Evolutionary conservation across 371 early-diverging fungal species (phyloP).

Genomic region (Parasitella parasitica): DNA sequence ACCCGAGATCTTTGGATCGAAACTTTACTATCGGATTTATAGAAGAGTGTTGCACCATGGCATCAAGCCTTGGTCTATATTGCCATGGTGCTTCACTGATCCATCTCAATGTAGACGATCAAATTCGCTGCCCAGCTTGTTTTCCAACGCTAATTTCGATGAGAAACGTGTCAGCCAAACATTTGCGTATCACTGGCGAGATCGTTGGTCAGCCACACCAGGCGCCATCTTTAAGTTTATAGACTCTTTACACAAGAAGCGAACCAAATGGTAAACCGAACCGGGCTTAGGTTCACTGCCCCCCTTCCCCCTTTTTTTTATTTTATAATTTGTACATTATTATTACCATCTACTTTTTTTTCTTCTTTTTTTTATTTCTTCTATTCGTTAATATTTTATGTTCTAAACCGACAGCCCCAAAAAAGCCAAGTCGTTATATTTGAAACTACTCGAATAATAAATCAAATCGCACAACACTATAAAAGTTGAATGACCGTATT

Average conservation of each 20-base stretch:
- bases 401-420: not conserved
- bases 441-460: not conserved
- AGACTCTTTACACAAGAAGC: constrained; percentile 14
- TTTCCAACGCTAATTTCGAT: constrained; percentile 25
- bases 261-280: constrained; percentile 18
- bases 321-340: not conserved
- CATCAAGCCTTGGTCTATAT: constrained; percentile 45
- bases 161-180: constrained; percentile 21
- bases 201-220: constrained; percentile 26
- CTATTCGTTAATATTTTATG: not conserved
- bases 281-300: too few species aligned
- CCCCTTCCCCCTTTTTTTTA: not conserved
- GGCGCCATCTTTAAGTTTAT: constrained; percentile 30
- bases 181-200: constrained; percentile 41
- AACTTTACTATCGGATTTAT: constrained; percentile 33
- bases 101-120: constrained; percentile 26
- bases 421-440: not conserved
- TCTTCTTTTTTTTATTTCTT: not conserved
- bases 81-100: constrained; percentile 52
- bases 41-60: constrained; percentile 47
- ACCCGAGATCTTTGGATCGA: constrained; percentile 30
- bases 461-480: not conserved
- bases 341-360: not conserved
- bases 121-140: constrained; percentile 33
- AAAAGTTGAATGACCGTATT: not conserved